phyloP scores from a whole-genome alignment of 495 filamentous ascomycete species.

The Geoglossum glabrum region DNA sequence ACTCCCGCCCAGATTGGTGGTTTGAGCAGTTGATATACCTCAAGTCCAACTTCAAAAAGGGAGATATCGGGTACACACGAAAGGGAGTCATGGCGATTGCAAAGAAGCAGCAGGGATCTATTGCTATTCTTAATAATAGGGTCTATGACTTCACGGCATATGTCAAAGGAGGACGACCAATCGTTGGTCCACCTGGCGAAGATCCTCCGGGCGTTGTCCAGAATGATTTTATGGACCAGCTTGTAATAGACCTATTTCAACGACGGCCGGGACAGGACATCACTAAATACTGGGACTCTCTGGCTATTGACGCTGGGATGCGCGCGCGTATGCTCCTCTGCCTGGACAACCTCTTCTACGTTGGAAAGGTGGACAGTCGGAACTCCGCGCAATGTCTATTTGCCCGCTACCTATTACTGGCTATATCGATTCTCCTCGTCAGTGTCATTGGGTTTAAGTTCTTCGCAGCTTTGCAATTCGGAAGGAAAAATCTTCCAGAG shows the following conservation, averaged over 20 bases:
- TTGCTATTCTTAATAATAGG: conserved; percentile 59
- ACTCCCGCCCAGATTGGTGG: conserved; percentile 79
- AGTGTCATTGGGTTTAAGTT: conserved; percentile 87
- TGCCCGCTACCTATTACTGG: conserved; percentile 75
- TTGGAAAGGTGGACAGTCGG: conserved; percentile 80
- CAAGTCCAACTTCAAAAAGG: conserved; percentile 62
- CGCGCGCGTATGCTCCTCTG: conserved; percentile 59
- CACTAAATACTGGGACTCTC: conserved; percentile 58
- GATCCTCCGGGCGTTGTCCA: conserved; percentile 30
- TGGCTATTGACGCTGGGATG: conserved; percentile 31
- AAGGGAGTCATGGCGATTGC: conserved; percentile 56
- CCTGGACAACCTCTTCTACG: conserved; percentile 87
- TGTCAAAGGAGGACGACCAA: conserved; percentile 48
- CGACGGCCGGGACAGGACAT: conserved; percentile 58
- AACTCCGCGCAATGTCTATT: conserved; percentile 75
- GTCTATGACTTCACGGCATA: conserved; percentile 92
- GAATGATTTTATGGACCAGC: conserved; percentile 62
- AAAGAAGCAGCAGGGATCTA: conserved; percentile 34
- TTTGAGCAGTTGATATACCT: conserved; percentile 63
- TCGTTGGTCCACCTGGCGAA: conserved; percentile 31
- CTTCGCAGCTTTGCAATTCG: conserved; percentile 85
- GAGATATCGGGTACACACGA: conserved; percentile 67
- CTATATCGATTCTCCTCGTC: conserved; percentile 67
- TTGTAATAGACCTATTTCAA: conserved; percentile 60
- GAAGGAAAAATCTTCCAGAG: conserved; percentile 74